Conservation (phyloP, 2,329 filamentous ascomycete species). For the Fusarium euwallaceae region DNA sequence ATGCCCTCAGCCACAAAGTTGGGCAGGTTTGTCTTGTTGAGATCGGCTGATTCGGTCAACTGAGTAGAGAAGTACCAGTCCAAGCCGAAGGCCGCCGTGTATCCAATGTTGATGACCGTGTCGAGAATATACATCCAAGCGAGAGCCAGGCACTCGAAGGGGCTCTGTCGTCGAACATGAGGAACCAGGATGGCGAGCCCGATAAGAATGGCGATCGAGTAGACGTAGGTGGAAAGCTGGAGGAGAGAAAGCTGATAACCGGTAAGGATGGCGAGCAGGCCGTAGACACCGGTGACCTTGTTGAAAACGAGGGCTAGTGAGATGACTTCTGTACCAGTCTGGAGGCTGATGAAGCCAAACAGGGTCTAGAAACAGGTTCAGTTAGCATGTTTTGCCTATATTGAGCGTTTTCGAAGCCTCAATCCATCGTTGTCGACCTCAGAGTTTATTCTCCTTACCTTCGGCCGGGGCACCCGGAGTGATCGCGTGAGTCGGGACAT, state of each 20-base stretch:
- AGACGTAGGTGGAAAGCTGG: constrained; percentile 92
- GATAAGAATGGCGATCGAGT: constrained; percentile 80
- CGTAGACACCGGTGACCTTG: constrained; percentile 92
- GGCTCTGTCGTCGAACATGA: constrained; percentile 82
- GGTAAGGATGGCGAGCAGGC: constrained; percentile 88
- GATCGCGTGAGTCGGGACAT: constrained; percentile 56
- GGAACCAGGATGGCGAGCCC: constrained; percentile 79
- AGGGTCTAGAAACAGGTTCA: constrained; percentile 72
- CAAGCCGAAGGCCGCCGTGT: constrained; percentile 84
- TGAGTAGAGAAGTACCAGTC: constrained; percentile 85
- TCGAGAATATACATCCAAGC: constrained; percentile 90
- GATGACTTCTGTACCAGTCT: constrained; percentile 88
- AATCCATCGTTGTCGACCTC: background rate
- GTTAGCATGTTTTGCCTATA: constrained; percentile 29
- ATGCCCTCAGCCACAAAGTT: constrained; percentile 51
- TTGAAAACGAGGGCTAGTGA: constrained; percentile 88
- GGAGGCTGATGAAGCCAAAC: constrained; percentile 86
- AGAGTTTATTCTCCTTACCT: constrained; percentile 50
- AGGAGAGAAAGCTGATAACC: constrained; percentile 85
- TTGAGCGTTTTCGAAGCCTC: constrained; percentile 5
- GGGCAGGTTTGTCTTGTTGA: constrained; percentile 41
- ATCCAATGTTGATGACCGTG: constrained; percentile 83
- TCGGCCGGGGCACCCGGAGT: constrained; percentile 56
- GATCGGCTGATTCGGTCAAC: constrained; percentile 55
- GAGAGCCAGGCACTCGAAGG: constrained; percentile 83